Conservation (phyloP, 495 filamentous ascomycete species). For the Neurospora hispaniola region DNA sequence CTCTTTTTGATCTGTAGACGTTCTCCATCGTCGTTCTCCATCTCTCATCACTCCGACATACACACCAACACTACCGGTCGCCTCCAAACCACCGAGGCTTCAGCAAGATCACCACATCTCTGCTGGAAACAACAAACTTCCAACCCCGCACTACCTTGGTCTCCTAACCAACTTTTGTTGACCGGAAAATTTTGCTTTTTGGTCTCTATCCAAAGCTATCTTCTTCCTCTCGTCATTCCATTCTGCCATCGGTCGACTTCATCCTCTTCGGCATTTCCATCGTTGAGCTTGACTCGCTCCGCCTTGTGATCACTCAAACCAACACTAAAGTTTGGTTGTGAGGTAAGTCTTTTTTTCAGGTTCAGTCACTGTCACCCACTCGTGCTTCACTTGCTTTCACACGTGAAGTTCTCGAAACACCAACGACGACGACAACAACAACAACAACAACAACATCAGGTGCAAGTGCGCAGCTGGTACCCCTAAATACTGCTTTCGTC, state of each 20-base stretch:
- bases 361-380: background rate
- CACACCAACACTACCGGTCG: slow-evolving; percentile 1
- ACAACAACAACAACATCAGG: background rate
- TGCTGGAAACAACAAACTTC: background rate
- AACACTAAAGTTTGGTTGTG: background rate
- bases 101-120: background rate
- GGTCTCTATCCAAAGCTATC: slow-evolving; percentile 2
- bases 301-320: background rate
- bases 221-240: background rate
- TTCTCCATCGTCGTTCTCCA: slow-evolving; percentile 9
- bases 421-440: background rate
- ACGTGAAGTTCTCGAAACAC: background rate
- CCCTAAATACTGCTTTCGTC: background rate
- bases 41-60: background rate
- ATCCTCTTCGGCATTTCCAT: background rate
- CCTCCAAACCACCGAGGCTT: background rate
- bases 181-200: slow-evolving; percentile 9
- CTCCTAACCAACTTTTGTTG: slow-evolving; percentile 2
- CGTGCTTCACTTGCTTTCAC: background rate
- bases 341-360: background rate
- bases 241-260: background rate
- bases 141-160: background rate
- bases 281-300: background rate
- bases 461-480: background rate
- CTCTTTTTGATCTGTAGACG: background rate